Base-by-base conservation (phyloP, 2,329 filamentous ascomycete species). In the Fusarium nodosum region DNA sequence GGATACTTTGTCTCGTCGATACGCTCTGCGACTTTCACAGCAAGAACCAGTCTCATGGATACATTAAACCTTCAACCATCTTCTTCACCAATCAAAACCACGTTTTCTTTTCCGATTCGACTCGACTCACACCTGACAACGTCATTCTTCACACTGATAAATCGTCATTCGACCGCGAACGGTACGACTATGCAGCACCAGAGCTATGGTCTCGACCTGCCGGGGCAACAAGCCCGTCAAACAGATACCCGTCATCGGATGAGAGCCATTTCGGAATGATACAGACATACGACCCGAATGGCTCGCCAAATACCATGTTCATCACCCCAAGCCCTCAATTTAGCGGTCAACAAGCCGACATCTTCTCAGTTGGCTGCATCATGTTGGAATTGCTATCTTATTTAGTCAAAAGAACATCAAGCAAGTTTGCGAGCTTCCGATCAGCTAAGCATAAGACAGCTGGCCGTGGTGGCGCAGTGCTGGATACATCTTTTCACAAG, bases 291-390 rank as follows among this genome's bases (percentile, higher is more conserved):
- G 78, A 75, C 31, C 28, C 66, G 7, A 57, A 56, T 11, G 65
- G 57, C 41, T 72, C 71, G 28, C 75, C 78, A 15, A 74, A 75
- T 38, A 74, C 79, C 42, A 79, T 77, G 71, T 72, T 81, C 24
- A 74, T 80, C 33, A 74, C 78, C 2, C 78, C 82, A 3, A 82
- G 80, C 26, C 80, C 82, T 2, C 82, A 82, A 36, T 79, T 85
- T 20, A 82, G 86, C 67, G 82, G 85, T 4, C 86, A 87, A 67
- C 85, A 87, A 64, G 87, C 89, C 45, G 92, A 94, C 75, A 82
- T 94, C 22, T 94, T 91, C 79, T 92, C 90, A 5, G 82, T 93
- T 2, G 91, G 88, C 12, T 92, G 91, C 76, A 84, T 93, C 53
- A 91, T 91, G 64, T 82, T 93, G 18, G 91, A 94, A 68, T 85